Evolutionary conservation across 2,329 filamentous ascomycete genomes (phyloP), one percentile per base, ranked within the genome.

Genomic region (Cladophialophora exuberans): DNA sequence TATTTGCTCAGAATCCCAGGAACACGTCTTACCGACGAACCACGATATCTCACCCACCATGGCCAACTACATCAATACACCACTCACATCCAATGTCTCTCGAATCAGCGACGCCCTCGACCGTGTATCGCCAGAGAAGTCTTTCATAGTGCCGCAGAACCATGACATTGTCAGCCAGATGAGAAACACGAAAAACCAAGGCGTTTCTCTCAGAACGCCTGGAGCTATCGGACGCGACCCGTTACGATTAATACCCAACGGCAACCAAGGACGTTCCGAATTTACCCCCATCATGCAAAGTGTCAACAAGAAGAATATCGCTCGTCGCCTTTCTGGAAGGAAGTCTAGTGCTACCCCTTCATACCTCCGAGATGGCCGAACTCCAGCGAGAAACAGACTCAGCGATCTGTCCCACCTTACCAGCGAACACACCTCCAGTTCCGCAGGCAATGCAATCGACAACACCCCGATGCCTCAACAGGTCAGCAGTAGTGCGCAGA

Each of bases 281-380:
- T 99, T 99, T 71, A 99, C 94, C 0, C 94, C 95, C 0, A 77
- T 99, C 64, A 83, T 99, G 69, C 96, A 96, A 72, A 86, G 83
- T 64, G 68, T 80, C 76, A 79, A 92, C 79, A 77, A 90, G 77
- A 81, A 88, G 77, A 76, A 86, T 78, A 72, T 82, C 74, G 59
- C 81, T 69, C 72, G 73, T 63, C 69, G 75, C 69, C 62, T 83
- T 81, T 69, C 88, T 82, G 70, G 83, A 82, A 72, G 87, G 84
- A 71, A 78, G 72, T 65, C 67, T 53, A 78, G 79, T 39, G 78
- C 77, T 11, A 96, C 92, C 2, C 90, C 90, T 2, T 85, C 84
- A 11, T 83, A 81, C 46, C 69, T 86, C 58, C 83, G 79, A 67
- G 82, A 80, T 36, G 85, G 87, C 64, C 84, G 87, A 62, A 86